Percentiles rank a stretch among this genome's conserved stretches.
Conservation (phyloP, 768 basidiomycete species). For the Wakefieldia striispora region DNA sequence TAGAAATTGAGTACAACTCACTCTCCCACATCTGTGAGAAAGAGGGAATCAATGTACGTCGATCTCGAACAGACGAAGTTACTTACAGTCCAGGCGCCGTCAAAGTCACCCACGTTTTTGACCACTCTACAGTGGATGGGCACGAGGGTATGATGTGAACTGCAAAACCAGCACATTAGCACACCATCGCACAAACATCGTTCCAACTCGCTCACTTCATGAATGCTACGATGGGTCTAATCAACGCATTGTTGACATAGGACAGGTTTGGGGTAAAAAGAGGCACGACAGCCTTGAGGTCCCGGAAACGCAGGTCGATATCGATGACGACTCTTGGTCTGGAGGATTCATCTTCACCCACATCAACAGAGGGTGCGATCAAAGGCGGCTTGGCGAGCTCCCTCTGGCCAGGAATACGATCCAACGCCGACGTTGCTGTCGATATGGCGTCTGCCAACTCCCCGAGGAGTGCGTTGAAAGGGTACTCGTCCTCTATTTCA, state of each 20-base stretch:
- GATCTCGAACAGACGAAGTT: background rate
- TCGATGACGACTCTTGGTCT: conserved; percentile 70
- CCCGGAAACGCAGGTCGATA: conserved; percentile 91
- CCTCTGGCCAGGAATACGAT: conserved; percentile 82
- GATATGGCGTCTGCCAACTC: conserved; percentile 89
- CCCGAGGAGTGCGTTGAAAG: conserved; percentile 79
- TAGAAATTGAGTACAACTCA: conserved; percentile 36
- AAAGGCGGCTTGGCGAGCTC: conserved; percentile 86
- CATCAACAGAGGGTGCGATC: conserved; percentile 57
- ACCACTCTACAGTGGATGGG: conserved; percentile 91
- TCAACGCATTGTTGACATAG: conserved; percentile 89
- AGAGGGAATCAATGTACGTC: background rate
- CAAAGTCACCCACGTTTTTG: conserved; percentile 82
- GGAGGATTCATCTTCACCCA: conserved; percentile 27
- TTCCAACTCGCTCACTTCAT: conserved; percentile 73
- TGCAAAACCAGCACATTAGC: conserved; percentile 31
- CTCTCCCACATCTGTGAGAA: conserved; percentile 84
- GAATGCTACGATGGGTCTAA: conserved; percentile 95
- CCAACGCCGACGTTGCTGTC: conserved; percentile 54
- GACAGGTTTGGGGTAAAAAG: conserved; percentile 86
- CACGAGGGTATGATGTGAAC: conserved; percentile 89
- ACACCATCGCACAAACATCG: background rate
- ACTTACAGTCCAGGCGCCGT: conserved; percentile 94
- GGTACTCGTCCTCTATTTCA: conserved; percentile 65
- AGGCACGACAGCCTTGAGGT: conserved; percentile 93